Evolutionary conservation across 2,329 filamentous ascomycete genomes (phyloP).

Genomic region (Penicillium expansum): DNA sequence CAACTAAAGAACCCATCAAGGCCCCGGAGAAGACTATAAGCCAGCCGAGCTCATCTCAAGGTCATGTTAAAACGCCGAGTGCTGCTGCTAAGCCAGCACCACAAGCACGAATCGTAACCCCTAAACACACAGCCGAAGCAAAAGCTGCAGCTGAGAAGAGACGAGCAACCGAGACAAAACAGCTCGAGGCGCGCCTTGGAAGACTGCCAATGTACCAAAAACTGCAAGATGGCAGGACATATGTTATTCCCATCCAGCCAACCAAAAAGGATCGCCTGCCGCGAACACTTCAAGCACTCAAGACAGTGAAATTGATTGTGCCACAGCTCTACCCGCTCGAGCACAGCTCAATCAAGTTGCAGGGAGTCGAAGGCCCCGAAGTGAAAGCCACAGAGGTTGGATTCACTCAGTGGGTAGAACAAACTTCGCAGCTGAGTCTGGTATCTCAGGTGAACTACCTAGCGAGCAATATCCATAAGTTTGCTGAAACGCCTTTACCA

Average conservation of each 20-base stretch:
- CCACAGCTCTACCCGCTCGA: conserved; percentile 71
- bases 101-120: conserved; percentile 36
- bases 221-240: conserved; percentile 66
- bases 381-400: conserved; percentile 63
- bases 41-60: conserved; percentile 3
- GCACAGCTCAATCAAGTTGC: conserved; percentile 62
- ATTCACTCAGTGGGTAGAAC: conserved; percentile 59
- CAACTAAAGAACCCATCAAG: conserved; percentile 29
- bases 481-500: conserved; percentile 57
- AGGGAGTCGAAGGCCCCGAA: conserved; percentile 59
- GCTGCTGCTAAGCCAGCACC: not conserved
- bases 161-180: conserved; percentile 64
- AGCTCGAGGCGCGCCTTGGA: conserved; percentile 73
- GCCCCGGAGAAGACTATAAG: not conserved
- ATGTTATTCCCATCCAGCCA: conserved; percentile 68
- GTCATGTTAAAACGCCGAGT: not conserved
- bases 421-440: conserved; percentile 61
- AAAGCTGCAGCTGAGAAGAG: conserved; percentile 61
- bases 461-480: conserved; percentile 64
- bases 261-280: conserved; percentile 61
- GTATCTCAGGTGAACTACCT: conserved; percentile 75
- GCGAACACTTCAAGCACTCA: conserved; percentile 57
- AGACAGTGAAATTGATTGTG: conserved; percentile 65
- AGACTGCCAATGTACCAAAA: conserved; percentile 65
- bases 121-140: conserved; percentile 58